Conservation (phyloP, 2,329 filamentous ascomycete species). For the Fusarium burgessii region DNA sequence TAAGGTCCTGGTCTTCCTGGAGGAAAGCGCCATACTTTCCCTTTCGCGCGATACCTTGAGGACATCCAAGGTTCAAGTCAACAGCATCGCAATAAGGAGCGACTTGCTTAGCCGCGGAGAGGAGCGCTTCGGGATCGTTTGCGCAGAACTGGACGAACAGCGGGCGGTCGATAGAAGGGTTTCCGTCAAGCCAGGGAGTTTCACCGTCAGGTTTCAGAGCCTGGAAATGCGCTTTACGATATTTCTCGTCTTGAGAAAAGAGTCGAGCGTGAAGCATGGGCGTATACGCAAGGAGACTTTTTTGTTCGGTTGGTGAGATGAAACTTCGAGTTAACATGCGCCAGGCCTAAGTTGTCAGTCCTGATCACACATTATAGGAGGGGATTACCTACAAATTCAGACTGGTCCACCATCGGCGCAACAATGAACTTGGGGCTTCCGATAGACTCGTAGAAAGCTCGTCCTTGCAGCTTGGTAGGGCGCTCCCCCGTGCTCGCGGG, state of each 20-base stretch:
- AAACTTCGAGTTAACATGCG: conserved; percentile 96
- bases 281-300: conserved; percentile 84
- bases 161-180: conserved; percentile 84
- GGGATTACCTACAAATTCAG: conserved; percentile 82
- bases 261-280: conserved; percentile 97
- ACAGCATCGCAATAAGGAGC: conserved; percentile 94
- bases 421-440: conserved; percentile 91
- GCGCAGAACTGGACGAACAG: conserved; percentile 98
- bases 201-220: conserved; percentile 59
- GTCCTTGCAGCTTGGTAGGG: conserved; percentile 76
- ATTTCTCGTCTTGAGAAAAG: conserved; percentile 80
- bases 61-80: conserved; percentile 94
- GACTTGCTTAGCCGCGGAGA: conserved; percentile 81
- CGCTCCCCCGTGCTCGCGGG: conserved; percentile 30
- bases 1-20: conserved; percentile 89
- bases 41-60: conserved; percentile 91
- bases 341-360: conserved; percentile 77
- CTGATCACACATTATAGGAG: not conserved
- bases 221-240: conserved; percentile 85
- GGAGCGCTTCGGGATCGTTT: conserved; percentile 83
- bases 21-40: conserved; percentile 95
- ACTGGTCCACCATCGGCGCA: conserved; percentile 98
- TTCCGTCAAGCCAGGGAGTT: conserved; percentile 81
- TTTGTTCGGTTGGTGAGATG: conserved; percentile 73
- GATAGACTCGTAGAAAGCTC: conserved; percentile 94